Percentiles rank a stretch among this genome's conserved stretches.
Evolutionary conservation across 352 stramenopile species (phyloP).

Genomic region (Phytophthora ramorum): DNA sequence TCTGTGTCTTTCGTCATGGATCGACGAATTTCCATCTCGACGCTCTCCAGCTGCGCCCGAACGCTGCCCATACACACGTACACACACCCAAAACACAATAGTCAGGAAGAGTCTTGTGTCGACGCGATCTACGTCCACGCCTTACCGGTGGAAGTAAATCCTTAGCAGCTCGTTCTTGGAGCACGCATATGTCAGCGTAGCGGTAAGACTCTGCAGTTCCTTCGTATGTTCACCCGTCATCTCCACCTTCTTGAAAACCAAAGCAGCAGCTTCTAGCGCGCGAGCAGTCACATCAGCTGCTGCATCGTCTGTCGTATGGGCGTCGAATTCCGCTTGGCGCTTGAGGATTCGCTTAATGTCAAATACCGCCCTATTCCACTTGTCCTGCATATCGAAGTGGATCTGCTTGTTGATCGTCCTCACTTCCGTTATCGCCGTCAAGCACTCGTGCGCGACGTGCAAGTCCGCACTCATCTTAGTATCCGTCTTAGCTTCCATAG

Average conservation of each 20-base stretch:
- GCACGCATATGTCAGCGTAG: conserved; percentile 29
- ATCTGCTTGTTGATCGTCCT: conserved; percentile 18
- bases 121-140: background rate
- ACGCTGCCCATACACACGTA: conserved; percentile 12
- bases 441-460: conserved; percentile 15
- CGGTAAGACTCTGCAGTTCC: conserved; percentile 23
- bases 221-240: conserved; percentile 14
- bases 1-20: background rate
- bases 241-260: conserved; percentile 16
- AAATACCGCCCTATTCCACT: conserved; percentile 21
- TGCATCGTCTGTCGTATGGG: conserved; percentile 13
- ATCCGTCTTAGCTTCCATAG: background rate
- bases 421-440: conserved; percentile 15
- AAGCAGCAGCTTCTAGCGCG: conserved; percentile 22
- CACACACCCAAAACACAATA: background rate
- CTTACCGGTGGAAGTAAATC: conserved; percentile 31
- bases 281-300: conserved; percentile 25
- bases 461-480: conserved; percentile 13
- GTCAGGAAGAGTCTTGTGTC: background rate
- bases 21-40: conserved; percentile 22
- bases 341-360: conserved; percentile 27
- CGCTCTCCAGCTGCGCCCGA: conserved; percentile 31
- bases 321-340: conserved; percentile 12
- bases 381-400: background rate
- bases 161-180: conserved; percentile 33